phyloP scores from a whole-genome alignment of 257 asterid genomes.

The Salvia miltiorrhiza region DNA sequence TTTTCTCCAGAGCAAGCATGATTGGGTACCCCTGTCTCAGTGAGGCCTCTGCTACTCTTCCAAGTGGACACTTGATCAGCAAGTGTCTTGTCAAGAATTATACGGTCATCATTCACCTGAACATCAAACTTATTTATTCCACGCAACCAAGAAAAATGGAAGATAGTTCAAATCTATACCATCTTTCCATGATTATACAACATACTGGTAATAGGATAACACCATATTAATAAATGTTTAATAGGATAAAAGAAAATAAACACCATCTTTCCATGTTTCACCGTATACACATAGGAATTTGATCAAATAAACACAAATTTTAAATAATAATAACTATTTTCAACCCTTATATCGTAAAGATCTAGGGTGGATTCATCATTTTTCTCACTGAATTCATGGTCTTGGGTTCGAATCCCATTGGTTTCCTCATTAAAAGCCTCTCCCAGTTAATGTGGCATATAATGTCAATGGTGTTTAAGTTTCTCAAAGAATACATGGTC shows the following conservation, averaged over 20 bases:
- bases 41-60: conserved; percentile 89
- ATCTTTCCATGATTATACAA: neutral
- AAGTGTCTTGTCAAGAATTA: conserved; percentile 89
- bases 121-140: conserved; percentile 4
- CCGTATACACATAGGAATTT: too few species aligned
- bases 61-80: conserved; percentile 93
- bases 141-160: neutral
- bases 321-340: too few species aligned
- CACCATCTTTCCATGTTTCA: too few species aligned
- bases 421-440: neutral
- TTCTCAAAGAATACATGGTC: too few species aligned
- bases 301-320: too few species aligned
- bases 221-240: neutral
- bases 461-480: too few species aligned
- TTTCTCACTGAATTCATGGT: too few species aligned
- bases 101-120: conserved; percentile 84
- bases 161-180: neutral
- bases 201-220: neutral
- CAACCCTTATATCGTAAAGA: too few species aligned
- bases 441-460: neutral
- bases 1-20: conserved; percentile 90
- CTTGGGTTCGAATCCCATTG: too few species aligned
- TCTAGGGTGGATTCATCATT: too few species aligned
- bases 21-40: conserved; percentile 58
- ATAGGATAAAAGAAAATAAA: too few species aligned